Evolutionary conservation across 331 rosid genomes (phyloP), one percentile per base, ranked within the genome.

Genomic region (Malus hybrid): DNA sequence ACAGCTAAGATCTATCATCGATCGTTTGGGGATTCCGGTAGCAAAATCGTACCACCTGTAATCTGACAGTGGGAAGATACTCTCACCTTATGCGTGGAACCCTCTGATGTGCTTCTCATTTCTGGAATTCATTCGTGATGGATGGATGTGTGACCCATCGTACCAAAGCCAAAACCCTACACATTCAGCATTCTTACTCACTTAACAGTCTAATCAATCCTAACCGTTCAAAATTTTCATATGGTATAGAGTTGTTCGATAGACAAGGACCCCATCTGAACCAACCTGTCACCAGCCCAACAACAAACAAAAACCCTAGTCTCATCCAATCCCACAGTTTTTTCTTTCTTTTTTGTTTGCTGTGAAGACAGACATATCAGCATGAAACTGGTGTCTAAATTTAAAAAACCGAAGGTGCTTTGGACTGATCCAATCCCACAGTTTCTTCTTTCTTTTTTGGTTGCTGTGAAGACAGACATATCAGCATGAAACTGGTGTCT

Each of bases 121-220:
- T 44, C 50, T 44, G 50, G 15, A 44, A 11, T 3, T 44, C 50
- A 11, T 44, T 44, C 50, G 52, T 70, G 53, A 71, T 53, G 15
- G 63, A 71, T 22, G 30, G 56, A 58, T 10, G 20, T 24, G 48
- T 22, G 68, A 39, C 68, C 58, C 76, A 19, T 60, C 77, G 28
- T 26, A 29, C 48, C 68, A 29, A 4, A 30, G 6, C 22, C 20
- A 16, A 15, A 42, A 34, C 67, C 50, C 50, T 44, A 44, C 50
- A 44, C 15, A 44, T 44, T 12, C 76, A 50, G 76, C 60, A 24
- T 72, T 60, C 28, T 62, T 18, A 22, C 26, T 62, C 48, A 36
- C 56, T 30, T 13, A 39, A 70, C 81, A 70, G 71, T 81, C 84
- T 71, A 76, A 81, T 81, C 84, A 76, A 56, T 71, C 77, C 6